phyloP scores from a whole-genome alignment of 148 eudicot genomes.

The Fagopyrum tataricum region DNA sequence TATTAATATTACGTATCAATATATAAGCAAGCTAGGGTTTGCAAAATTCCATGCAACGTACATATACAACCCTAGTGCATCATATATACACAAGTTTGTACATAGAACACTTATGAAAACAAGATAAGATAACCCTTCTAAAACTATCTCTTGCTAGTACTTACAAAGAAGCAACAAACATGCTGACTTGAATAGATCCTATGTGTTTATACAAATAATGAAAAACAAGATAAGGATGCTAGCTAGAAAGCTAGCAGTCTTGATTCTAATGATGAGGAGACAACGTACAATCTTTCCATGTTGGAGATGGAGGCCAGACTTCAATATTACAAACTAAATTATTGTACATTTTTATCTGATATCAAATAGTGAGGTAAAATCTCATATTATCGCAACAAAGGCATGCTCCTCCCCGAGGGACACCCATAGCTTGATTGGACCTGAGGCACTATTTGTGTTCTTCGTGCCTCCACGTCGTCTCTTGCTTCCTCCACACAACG shows the following conservation, averaged over 20 bases:
- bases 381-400: neutral
- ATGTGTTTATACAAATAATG: neutral
- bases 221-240: neutral
- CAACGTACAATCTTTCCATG: neutral
- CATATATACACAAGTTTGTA: too few species aligned
- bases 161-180: neutral
- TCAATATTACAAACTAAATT: neutral
- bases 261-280: constrained; percentile 2
- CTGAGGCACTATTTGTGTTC: neutral
- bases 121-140: too few species aligned
- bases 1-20: too few species aligned
- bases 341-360: neutral
- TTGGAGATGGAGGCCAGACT: neutral
- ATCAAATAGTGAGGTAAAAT: neutral
- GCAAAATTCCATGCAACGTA: too few species aligned
- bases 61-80: too few species aligned
- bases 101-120: too few species aligned
- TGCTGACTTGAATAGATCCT: neutral
- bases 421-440: neutral
- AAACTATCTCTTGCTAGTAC: too few species aligned
- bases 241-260: neutral
- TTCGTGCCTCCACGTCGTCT: neutral
- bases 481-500: too few species aligned
- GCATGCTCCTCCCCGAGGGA: constrained; percentile 1
- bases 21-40: too few species aligned